These are phyloP conservation scores for Moesziomyces parantarcticus DNA, from an alignment of 1,284 basidiomycete genomes.

Conservation along the genomic window DNA sequence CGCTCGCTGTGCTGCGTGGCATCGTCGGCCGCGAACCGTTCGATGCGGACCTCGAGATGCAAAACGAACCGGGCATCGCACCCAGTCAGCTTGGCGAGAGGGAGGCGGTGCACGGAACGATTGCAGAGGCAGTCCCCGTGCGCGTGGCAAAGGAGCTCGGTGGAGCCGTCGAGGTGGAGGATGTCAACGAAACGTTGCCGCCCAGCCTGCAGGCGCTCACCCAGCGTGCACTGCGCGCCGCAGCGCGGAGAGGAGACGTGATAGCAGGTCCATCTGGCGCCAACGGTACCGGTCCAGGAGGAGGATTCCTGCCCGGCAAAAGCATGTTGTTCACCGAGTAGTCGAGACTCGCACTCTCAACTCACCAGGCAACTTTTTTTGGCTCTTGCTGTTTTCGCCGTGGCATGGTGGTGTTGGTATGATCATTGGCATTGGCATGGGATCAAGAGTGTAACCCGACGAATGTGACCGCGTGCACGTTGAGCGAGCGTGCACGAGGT, in stretches of 20 bases:
- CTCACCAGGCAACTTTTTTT: not conserved
- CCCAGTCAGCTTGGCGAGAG: conserved; percentile 27
- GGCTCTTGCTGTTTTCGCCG: not conserved
- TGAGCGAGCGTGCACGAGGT: conserved; percentile 27
- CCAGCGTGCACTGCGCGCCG: conserved; percentile 22
- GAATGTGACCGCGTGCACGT: conserved; percentile 44
- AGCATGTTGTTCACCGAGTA: conserved; percentile 46
- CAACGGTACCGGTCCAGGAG: conserved; percentile 33
- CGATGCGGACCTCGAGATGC: conserved; percentile 49
- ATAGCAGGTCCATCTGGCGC: conserved; percentile 15
- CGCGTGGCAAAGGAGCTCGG: conserved; percentile 35
- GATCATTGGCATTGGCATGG: not conserved
- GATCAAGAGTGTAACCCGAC: conserved; percentile 36
- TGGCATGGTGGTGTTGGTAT: not conserved
- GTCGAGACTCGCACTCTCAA: conserved; percentile 1
- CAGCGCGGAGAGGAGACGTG: conserved; percentile 17
- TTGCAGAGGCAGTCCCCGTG: conserved; percentile 48
- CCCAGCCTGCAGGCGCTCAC: conserved; percentile 37
- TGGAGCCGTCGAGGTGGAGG: conserved; percentile 36
- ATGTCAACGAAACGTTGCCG: conserved; percentile 45
- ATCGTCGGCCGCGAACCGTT: conserved; percentile 61
- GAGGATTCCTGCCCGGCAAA: conserved; percentile 41
- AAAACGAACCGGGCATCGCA: conserved; percentile 56
- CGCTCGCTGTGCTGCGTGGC: conserved; percentile 61
- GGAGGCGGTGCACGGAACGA: conserved; percentile 34